Evolutionary conservation across 2,329 filamentous ascomycete species (phyloP), one percentile per base, ranked within the genome.

Genomic region (Fusarium lyarnte): DNA sequence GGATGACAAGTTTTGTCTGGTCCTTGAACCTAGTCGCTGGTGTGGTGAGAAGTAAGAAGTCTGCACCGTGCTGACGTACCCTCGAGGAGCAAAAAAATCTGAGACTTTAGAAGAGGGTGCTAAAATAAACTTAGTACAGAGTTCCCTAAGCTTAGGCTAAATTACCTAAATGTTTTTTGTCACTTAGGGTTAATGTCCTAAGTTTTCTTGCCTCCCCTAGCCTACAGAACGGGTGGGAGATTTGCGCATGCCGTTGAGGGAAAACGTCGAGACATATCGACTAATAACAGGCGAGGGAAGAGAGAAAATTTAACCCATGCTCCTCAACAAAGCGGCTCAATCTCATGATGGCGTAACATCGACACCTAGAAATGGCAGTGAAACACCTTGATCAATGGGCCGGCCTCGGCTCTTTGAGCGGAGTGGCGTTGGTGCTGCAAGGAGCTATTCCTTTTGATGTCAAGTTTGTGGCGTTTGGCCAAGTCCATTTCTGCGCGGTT

Each of bases 381-480:
- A 74, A 73, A 74, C 72, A 74, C 52, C 43, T 58, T 57, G 54
- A 72, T 63, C 52, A 59, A 61, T 69, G 71, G 72, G 45, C 64
- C 38, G 60, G 68, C 57, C 57, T 74, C 71, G 64, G 71, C 68
- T 69, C 45, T 74, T 69, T 71, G 59, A 53, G 39, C 61, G 46
- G 62, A 63, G 68, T 71, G 62, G 69, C 67, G 57, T 53, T 52
- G 55, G 36, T n/a, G 25, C 63, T 52, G 25, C 33, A 27, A 54
- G 49, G 51, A 70, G 59, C 66, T 70, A 59, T 71, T 58, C 58
- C 45, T 46, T 47, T 69, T 58, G 57, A 63, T 55, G 31, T 70
- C 39, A 65, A 70, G 53, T 53, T 70, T 46, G 70, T 73, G 70
- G 70, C 66, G 66, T 63, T 19, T 54, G 45, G 47, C 31, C 46